Percentiles rank a stretch among this genome's conserved stretches.
Conservation (phyloP, 2,329 filamentous ascomycete species). For the Aspergillus nomiae region DNA sequence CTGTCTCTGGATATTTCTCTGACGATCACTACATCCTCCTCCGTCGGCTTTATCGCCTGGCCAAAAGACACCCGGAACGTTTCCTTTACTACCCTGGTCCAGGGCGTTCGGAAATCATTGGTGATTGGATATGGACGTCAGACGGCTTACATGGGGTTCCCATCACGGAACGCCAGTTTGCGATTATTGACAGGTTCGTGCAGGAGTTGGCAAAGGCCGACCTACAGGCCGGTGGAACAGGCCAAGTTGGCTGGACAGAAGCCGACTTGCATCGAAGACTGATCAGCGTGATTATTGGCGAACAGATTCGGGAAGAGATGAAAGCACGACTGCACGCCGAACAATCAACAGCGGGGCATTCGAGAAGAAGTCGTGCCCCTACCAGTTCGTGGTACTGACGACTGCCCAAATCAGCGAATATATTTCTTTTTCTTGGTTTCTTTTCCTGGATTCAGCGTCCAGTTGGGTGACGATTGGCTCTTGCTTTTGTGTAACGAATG, state of each 20-base stretch:
- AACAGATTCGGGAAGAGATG: conserved; percentile 45
- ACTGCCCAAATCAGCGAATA: conserved; percentile 6
- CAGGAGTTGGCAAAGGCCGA: conserved; percentile 39
- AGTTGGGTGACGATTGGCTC: neutral
- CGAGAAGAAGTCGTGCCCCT: conserved; percentile 19
- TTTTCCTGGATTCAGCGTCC: neutral
- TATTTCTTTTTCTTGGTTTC: conserved; percentile 5
- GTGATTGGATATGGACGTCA: conserved; percentile 46
- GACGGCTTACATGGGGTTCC: conserved; percentile 43
- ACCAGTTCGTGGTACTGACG: conserved; percentile 32
- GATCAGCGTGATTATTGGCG: conserved; percentile 51
- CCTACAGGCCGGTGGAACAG: conserved; percentile 38
- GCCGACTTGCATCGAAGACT: conserved; percentile 47
- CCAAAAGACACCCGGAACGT: conserved; percentile 39
- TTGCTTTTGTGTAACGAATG: conserved; percentile 17
- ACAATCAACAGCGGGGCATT: conserved; percentile 4
- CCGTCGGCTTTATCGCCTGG: conserved; percentile 41
- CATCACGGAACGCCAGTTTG: conserved; percentile 46
- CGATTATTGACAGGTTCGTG: conserved; percentile 44
- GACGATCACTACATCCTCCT: conserved; percentile 44
- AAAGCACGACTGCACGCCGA: conserved; percentile 30
- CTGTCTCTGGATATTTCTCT: conserved; percentile 44
- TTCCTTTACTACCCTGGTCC: conserved; percentile 40
- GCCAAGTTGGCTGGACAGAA: conserved; percentile 45
- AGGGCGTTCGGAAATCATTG: conserved; percentile 41